These are phyloP conservation scores for Letharia lupina DNA, from an alignment of 495 filamentous ascomycete species.

Conservation along the genomic window DNA sequence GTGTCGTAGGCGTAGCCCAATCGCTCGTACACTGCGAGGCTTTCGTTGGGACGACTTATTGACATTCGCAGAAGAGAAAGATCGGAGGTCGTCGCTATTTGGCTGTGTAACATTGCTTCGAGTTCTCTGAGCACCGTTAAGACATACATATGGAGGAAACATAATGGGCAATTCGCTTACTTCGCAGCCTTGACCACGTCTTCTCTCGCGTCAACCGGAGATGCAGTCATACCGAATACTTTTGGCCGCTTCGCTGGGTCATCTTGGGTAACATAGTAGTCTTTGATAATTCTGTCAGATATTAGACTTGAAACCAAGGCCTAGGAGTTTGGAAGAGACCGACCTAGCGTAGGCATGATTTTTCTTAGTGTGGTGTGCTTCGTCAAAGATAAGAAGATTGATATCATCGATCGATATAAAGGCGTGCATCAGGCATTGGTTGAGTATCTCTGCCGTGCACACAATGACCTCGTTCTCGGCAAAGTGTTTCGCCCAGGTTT, in stretches of 20 bases:
- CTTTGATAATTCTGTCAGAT: slow-evolving; percentile 62
- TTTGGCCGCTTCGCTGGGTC: slow-evolving; percentile 51
- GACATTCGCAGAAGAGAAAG: slow-evolving; percentile 50
- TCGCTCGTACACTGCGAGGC: slow-evolving; percentile 48
- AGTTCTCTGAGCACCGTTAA: slow-evolving; percentile 47
- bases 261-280: slow-evolving; percentile 57
- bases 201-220: slow-evolving; percentile 78
- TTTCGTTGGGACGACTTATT: slow-evolving; percentile 53
- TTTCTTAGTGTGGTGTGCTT: slow-evolving; percentile 95
- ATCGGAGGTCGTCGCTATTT: slow-evolving; percentile 76
- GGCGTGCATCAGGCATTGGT: slow-evolving; percentile 67
- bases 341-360: slow-evolving; percentile 80
- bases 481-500: slow-evolving; percentile 62
- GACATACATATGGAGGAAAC: neutral
- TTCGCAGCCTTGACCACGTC: slow-evolving; percentile 60
- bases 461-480: slow-evolving; percentile 77
- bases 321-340: slow-evolving; percentile 12
- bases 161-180: slow-evolving; percentile 27
- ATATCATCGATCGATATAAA: slow-evolving; percentile 76
- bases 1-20: slow-evolving; percentile 52
- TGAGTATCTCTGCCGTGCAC: slow-evolving; percentile 83
- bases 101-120: slow-evolving; percentile 66
- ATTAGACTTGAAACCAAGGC: slow-evolving; percentile 11
- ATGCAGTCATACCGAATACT: slow-evolving; percentile 96
- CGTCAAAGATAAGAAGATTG: slow-evolving; percentile 90